Percentiles rank a stretch among this genome's conserved stretches.
phyloP scores from a whole-genome alignment of 2,329 filamentous ascomycete species.

The Cadophora malorum region DNA sequence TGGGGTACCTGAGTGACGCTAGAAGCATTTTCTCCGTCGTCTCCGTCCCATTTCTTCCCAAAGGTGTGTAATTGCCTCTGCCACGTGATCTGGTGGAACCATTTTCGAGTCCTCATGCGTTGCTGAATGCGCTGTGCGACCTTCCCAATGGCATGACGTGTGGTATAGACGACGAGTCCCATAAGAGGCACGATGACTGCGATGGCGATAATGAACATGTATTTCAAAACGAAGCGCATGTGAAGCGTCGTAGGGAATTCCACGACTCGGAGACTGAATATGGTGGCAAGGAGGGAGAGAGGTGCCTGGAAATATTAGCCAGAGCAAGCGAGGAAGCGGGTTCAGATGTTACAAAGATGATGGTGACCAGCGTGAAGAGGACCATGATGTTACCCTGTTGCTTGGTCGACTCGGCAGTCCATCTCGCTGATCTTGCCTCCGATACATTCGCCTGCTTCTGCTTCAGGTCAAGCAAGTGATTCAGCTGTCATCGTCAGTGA shows the following conservation, averaged over 20 bases:
- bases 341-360: conserved; percentile 50
- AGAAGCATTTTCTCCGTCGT: conserved; percentile 6
- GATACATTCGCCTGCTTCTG: conserved; percentile 54
- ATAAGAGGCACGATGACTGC: conserved; percentile 25
- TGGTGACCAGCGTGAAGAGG: conserved; percentile 55
- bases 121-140: not conserved
- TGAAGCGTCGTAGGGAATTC: conserved; percentile 23
- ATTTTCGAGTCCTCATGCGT: not conserved
- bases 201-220: conserved; percentile 28
- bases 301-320: conserved; percentile 21
- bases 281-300: conserved; percentile 26
- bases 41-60: not conserved
- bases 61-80: not conserved
- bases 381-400: conserved; percentile 47
- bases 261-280: conserved; percentile 23
- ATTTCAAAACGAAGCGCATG: conserved; percentile 21
- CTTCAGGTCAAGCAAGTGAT: conserved; percentile 51
- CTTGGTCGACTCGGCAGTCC: conserved; percentile 44
- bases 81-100: conserved; percentile 2
- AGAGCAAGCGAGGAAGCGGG: not conserved
- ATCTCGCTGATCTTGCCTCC: conserved; percentile 51
- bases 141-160: conserved; percentile 15
- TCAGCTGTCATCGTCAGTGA: conserved; percentile 21
- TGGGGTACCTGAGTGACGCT: not conserved
- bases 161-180: conserved; percentile 27